phyloP scores from a whole-genome alignment of 306 rosid genomes.

The Gleditsia sinensis region DNA sequence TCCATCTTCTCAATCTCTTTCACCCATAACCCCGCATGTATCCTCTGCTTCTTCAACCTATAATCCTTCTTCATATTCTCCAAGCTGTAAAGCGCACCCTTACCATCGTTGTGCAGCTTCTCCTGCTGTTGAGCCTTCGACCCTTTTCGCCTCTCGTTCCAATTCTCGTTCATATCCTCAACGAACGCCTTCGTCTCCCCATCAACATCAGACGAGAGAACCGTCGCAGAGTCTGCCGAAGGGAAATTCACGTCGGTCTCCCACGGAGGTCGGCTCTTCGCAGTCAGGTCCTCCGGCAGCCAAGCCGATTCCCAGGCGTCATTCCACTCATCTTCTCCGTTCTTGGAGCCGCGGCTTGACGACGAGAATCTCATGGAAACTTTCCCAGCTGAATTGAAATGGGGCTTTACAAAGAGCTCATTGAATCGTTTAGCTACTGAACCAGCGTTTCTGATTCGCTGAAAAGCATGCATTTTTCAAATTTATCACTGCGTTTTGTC shows the following conservation, averaged over 20 bases:
- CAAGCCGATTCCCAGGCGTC: slow-evolving; percentile 95
- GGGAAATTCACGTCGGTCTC: slow-evolving; percentile 72
- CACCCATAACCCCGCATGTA: slow-evolving; percentile 88
- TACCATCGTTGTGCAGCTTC: slow-evolving; percentile 30
- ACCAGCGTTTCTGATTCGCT: slow-evolving; percentile 30
- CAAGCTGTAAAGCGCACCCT: slow-evolving; percentile 65
- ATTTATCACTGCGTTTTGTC: background rate
- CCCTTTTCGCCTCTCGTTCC: slow-evolving; percentile 70
- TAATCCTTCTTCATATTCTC: slow-evolving; percentile 88
- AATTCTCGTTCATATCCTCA: slow-evolving; percentile 89
- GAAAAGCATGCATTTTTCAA: slow-evolving; percentile 52
- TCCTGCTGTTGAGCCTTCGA: slow-evolving; percentile 44
- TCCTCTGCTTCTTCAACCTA: slow-evolving; percentile 81
- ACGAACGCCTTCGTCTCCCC: slow-evolving; percentile 82
- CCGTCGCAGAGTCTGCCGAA: slow-evolving; percentile 39
- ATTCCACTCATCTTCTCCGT: slow-evolving; percentile 85
- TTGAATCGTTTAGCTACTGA: slow-evolving; percentile 26
- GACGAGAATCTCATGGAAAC: slow-evolving; percentile 19
- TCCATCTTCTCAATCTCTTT: slow-evolving; percentile 93
- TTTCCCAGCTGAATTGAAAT: background rate
- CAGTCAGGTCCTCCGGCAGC: slow-evolving; percentile 79
- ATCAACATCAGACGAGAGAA: slow-evolving; percentile 52
- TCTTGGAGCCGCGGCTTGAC: slow-evolving; percentile 34
- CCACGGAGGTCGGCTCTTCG: slow-evolving; percentile 72
- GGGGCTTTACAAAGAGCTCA: slow-evolving; percentile 22